A percentile compares a stretch with the other conserved stretches of the same genome.
These are phyloP conservation scores for Aspergillus diversus DNA, from an alignment of 495 filamentous ascomycete genomes.

Conservation along the genomic window DNA sequence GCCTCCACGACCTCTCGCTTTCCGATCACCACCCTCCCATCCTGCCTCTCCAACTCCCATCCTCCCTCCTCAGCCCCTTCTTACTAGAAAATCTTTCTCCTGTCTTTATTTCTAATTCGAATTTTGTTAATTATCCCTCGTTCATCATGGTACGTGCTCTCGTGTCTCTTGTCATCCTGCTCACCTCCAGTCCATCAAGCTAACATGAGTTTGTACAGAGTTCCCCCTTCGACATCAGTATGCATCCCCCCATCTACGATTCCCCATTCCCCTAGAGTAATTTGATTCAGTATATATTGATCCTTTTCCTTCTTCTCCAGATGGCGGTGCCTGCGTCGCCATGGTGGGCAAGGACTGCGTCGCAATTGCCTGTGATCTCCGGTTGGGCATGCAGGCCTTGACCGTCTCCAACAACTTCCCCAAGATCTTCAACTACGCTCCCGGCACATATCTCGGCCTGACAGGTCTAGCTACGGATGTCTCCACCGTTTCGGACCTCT, in stretches of 20 bases:
- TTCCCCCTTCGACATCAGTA: constrained; percentile 91
- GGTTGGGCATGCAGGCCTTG: constrained; percentile 92
- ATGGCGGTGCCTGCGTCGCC: constrained; percentile 94
- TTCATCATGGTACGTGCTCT: constrained; percentile 29
- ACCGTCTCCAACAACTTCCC: constrained; percentile 99
- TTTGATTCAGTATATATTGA: constrained; percentile 32
- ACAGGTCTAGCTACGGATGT: constrained; percentile 97
- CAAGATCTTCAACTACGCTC: constrained; percentile 97
- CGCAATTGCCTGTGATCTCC: constrained; percentile 98
- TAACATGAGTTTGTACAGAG: constrained; percentile 54
- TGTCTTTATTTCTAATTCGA: constrained; percentile 2
- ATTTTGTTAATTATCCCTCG: constrained; percentile 13
- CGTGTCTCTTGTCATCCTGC: constrained; percentile 12
- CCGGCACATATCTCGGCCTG: constrained; percentile 90
- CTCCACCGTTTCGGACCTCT: constrained; percentile 90
- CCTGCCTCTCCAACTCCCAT: constrained; percentile 17
- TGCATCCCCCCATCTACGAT: constrained; percentile 28
- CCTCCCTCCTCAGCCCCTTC: constrained; percentile 2
- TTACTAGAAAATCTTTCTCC: neutral
- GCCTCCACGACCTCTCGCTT: constrained; percentile 30
- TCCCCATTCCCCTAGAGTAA: constrained; percentile 9
- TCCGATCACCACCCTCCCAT: constrained; percentile 20
- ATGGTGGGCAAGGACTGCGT: constrained; percentile 99
- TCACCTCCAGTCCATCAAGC: constrained; percentile 26
- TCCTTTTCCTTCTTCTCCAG: constrained; percentile 43